Base-by-base conservation (phyloP, 768 basidiomycete genomes). In the Amanita inopinata region DNA sequence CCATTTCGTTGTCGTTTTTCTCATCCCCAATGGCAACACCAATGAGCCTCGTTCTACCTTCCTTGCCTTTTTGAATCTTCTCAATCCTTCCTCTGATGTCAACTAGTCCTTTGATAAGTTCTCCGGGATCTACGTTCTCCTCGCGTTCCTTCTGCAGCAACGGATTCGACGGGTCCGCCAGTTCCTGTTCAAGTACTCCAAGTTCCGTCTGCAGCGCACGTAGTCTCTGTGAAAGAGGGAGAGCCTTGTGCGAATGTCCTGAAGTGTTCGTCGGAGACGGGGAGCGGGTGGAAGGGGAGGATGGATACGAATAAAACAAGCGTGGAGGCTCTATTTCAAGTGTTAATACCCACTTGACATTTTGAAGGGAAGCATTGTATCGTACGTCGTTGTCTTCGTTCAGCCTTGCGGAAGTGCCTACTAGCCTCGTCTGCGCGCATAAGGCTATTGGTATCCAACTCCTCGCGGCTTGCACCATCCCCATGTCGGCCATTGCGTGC, bases 111-210 rank as follows among this genome's bases (percentile, higher is more conserved):
- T 77, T 73, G 40, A 90, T 79, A 48, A 88, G 70, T 54, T 83
- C 80, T 5, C 79, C 83, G 0, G 84, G 75, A 59, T 87, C 81
- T 14, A 79, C 70, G 38, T 73, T 70, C 32, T 74, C 71, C 41
- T 77, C 74, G 19, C 70, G 63, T 44, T 80, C 80, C 43, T 71
- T 73, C 36, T 69, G 68, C 18, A 84, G 53, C 9, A 77, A 62
- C 11, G 82, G 81, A 55, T 83, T 88, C 2, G 85, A 73, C 7
- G 85, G 86, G 50, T 89, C 84, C 0, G 79, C 70, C n/a, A 93
- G 67, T 53, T 93, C 88, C 1, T 65, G 57, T 57, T 99, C 94
- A 3, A 99, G 70, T 20, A 87, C 71, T 0, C 73, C 60, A 0
- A 97, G 67, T 54, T 99, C 94, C 2, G 73, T 70, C 47, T 90